Percentiles rank a stretch among this genome's conserved stretches.
phyloP scores from a whole-genome alignment of 345 rosid genomes.

The Rhizophora apiculata region DNA sequence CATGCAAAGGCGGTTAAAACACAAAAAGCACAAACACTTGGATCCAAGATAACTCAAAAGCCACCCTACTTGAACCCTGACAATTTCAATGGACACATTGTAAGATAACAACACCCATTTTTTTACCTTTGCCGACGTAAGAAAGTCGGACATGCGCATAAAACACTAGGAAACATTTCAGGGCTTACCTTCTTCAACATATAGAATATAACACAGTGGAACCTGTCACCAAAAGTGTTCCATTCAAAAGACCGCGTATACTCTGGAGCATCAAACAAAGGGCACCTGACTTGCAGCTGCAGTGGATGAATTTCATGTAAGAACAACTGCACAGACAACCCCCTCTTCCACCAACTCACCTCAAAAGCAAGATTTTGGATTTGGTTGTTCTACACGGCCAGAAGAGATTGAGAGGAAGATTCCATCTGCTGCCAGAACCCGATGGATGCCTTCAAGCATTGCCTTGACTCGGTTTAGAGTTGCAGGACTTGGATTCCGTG shows the following conservation, averaged over 20 bases:
- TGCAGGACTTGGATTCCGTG: conserved; percentile 79
- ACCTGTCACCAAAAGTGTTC: conserved; percentile 78
- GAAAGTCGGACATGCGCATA: background rate
- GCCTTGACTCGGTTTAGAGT: conserved; percentile 64
- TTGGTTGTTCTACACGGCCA: conserved; percentile 54
- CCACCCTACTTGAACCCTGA: too few species aligned
- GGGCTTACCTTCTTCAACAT: conserved; percentile 65
- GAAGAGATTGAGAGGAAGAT: conserved; percentile 74
- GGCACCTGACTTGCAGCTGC: conserved; percentile 91
- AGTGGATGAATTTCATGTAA: conserved; percentile 12
- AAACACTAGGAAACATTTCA: background rate
- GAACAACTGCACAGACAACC: background rate
- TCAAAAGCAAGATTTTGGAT: background rate
- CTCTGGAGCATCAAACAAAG: conserved; percentile 56
- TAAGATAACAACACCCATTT: too few species aligned
- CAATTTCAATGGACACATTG: background rate
- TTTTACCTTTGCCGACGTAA: background rate
- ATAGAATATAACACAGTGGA: conserved; percentile 70
- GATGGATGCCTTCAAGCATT: conserved; percentile 74
- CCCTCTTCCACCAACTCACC: background rate
- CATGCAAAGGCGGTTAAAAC: too few species aligned
- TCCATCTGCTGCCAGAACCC: conserved; percentile 74
- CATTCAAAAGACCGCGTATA: conserved; percentile 66
- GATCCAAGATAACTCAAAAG: background rate
- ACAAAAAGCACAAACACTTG: background rate